Conservation (phyloP, 805 yeast genomes). For the Nakazawaea holstii region DNA sequence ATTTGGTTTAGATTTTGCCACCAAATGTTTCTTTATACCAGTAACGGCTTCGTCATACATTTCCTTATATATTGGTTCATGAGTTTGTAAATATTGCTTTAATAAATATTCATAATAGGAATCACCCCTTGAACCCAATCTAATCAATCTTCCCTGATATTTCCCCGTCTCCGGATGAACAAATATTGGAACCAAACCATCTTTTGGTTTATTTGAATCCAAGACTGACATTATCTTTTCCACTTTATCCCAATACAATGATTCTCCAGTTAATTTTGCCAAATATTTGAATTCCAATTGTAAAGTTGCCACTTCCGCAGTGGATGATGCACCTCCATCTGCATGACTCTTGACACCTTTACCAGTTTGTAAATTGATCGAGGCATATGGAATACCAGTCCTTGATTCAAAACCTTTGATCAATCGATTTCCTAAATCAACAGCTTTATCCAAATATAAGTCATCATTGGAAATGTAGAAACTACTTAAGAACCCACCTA, state of each 20-base stretch:
- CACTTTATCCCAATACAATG: conserved; percentile 69
- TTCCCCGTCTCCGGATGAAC: conserved; percentile 71
- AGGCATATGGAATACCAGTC: conserved; percentile 73
- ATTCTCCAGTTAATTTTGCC: conserved; percentile 74
- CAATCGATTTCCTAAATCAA: conserved; percentile 69
- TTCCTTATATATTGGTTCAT: conserved; percentile 56
- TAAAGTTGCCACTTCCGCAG: conserved; percentile 85
- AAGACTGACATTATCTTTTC: conserved; percentile 70
- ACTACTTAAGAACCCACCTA: conserved; percentile 89
- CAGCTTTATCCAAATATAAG: conserved; percentile 71
- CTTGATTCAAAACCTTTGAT: conserved; percentile 61
- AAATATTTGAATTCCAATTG: conserved; percentile 86
- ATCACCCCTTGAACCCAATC: conserved; percentile 90
- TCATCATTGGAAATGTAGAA: conserved; percentile 66
- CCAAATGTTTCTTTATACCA: conserved; percentile 69
- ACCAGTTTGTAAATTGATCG: conserved; percentile 66
- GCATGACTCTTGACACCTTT: conserved; percentile 56
- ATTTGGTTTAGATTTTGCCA: conserved; percentile 55
- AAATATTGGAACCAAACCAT: conserved; percentile 80
- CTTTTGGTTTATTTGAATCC: conserved; percentile 57
- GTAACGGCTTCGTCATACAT: conserved; percentile 74
- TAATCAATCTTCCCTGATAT: conserved; percentile 57
- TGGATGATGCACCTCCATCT: conserved; percentile 75
- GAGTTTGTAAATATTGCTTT: conserved; percentile 81
- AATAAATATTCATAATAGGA: conserved; percentile 86